These are phyloP conservation scores for Mycena leptocephala DNA, from an alignment of 768 basidiomycete species.

Conservation along the genomic window DNA sequence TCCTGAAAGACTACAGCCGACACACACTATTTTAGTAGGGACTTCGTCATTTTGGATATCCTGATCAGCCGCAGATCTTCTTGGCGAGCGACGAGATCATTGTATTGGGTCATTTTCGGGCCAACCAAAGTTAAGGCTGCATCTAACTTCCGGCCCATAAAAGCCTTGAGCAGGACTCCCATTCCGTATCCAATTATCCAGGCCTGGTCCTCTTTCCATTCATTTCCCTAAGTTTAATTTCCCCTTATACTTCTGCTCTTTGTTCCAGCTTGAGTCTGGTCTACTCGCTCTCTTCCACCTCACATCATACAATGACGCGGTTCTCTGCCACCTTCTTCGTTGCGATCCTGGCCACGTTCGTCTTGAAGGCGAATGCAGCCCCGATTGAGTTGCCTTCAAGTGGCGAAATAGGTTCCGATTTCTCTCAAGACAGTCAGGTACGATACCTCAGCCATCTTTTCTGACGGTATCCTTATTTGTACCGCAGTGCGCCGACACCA, in stretches of 20 bases:
- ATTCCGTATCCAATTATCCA: background rate
- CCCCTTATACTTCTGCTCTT: background rate
- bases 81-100: background rate
- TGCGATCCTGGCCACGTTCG: background rate
- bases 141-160: background rate
- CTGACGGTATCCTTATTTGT: background rate
- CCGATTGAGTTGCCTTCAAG: background rate
- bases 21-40: background rate
- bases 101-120: background rate
- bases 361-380: background rate
- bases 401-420: background rate
- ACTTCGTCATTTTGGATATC: background rate
- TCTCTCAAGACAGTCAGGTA: background rate
- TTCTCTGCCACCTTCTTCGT: background rate
- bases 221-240: background rate
- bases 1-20: background rate
- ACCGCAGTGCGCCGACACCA: background rate
- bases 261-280: background rate
- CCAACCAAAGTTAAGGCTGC: background rate
- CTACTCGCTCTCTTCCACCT: background rate
- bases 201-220: background rate
- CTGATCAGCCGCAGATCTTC: background rate
- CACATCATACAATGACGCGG: background rate
- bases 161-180: background rate
- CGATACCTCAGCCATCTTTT: background rate